Conservation (phyloP, 2,329 filamentous ascomycete species). For the Cercospora brassicicola region DNA sequence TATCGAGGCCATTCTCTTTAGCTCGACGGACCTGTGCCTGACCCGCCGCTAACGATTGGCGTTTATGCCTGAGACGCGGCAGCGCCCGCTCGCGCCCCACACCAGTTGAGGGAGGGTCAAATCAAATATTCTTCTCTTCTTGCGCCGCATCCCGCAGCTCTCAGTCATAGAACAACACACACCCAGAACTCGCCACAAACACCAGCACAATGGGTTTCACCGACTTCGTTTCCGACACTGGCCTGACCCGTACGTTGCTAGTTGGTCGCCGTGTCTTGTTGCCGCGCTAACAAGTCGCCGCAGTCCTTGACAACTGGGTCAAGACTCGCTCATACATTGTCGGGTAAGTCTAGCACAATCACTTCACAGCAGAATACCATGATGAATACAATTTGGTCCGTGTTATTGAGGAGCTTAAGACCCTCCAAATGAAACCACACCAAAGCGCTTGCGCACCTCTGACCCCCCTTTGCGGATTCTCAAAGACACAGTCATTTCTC, state of each 20-base stretch:
- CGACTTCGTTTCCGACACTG: slow-evolving; percentile 66
- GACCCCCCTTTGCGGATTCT: slow-evolving; percentile 45
- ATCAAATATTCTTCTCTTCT: slow-evolving; percentile 10
- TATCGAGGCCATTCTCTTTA: not conserved
- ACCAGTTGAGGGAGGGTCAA: slow-evolving; percentile 3
- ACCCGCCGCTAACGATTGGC: not conserved
- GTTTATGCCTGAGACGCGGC: not conserved
- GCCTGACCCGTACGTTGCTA: slow-evolving; percentile 57
- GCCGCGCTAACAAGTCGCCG: slow-evolving; percentile 18
- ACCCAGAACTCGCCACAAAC: slow-evolving; percentile 7
- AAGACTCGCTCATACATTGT: slow-evolving; percentile 76
- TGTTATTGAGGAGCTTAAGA: slow-evolving; percentile 96
- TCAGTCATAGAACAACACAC: slow-evolving; percentile 2
- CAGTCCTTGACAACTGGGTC: slow-evolving; percentile 71
- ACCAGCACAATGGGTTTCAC: slow-evolving; percentile 64
- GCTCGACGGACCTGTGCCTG: not conserved
- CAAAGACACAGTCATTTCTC: slow-evolving; percentile 24
- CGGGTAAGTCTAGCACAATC: slow-evolving; percentile 62
- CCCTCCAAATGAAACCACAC: slow-evolving; percentile 77
- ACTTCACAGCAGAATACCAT: slow-evolving; percentile 40
- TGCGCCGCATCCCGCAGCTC: slow-evolving; percentile 4
- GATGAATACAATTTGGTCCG: slow-evolving; percentile 91
- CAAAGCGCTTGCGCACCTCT: slow-evolving; percentile 77
- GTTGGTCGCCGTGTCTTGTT: slow-evolving; percentile 14
- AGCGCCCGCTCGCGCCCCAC: not conserved